Evolutionary conservation across 805 yeast species (phyloP).

Genomic region (Schwanniomyces vanrijiae): DNA sequence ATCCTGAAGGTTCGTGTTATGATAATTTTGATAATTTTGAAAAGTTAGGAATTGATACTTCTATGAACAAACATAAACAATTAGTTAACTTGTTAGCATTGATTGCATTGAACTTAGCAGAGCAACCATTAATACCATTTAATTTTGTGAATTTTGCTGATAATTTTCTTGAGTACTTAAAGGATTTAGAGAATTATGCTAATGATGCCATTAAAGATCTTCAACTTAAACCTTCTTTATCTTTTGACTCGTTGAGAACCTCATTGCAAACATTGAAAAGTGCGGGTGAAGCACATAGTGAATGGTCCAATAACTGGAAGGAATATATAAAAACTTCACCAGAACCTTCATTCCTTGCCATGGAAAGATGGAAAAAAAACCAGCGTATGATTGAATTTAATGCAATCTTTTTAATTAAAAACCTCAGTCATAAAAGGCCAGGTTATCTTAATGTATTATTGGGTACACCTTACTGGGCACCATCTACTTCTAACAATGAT

Average conservation of each 20-base stretch:
- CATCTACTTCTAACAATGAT: conserved; percentile 33
- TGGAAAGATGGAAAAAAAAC: conserved; percentile 81
- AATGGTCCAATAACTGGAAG: conserved; percentile 66
- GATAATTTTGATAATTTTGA: conserved; percentile 65
- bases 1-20: conserved; percentile 57
- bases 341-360: conserved; percentile 72
- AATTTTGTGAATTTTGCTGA: conserved; percentile 50
- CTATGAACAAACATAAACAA: conserved; percentile 54
- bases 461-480: conserved; percentile 67
- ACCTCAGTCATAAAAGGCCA: conserved; percentile 49
- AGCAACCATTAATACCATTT: conserved; percentile 75
- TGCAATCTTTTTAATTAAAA: conserved; percentile 47
- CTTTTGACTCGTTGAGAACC: conserved; percentile 21
- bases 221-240: conserved; percentile 16
- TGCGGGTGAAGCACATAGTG: conserved; percentile 45
- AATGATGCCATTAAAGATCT: conserved; percentile 15
- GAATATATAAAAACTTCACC: conserved; percentile 36
- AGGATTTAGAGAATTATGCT: conserved; percentile 47
- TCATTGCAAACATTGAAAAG: conserved; percentile 25
- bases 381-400: conserved; percentile 59
- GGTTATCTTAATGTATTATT: conserved; percentile 68
- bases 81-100: conserved; percentile 57
- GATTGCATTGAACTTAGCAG: conserved; percentile 59
- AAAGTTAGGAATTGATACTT: conserved; percentile 48
- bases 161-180: conserved; percentile 41